Evolutionary conservation across 495 filamentous ascomycete genomes (phyloP).

Genomic region (Xanthoparmelia taractica): DNA sequence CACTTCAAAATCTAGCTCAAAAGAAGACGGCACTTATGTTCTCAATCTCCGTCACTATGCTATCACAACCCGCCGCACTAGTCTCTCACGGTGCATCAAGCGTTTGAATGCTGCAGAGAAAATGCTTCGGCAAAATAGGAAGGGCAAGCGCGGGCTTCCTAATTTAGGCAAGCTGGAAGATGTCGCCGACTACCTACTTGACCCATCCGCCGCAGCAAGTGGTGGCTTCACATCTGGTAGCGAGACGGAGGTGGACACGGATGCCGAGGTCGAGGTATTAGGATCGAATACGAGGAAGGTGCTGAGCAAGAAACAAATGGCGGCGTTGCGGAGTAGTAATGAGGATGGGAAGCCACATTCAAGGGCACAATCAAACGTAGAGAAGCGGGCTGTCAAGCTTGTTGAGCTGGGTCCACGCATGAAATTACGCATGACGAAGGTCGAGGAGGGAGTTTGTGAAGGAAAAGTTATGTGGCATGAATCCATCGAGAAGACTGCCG

Average conservation of each 20-base stretch:
- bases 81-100: conserved; percentile 72
- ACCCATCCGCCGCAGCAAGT: conserved; percentile 63
- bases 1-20: conserved; percentile 32
- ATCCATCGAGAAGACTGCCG: conserved; percentile 71
- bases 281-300: conserved; percentile 63
- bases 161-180: conserved; percentile 87
- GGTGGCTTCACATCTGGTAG: conserved; percentile 84
- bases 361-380: conserved; percentile 39
- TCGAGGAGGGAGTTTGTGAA: conserved; percentile 86
- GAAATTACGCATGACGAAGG: conserved; percentile 83
- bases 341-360: conserved; percentile 34
- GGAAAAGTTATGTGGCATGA: conserved; percentile 98
- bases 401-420: conserved; percentile 88
- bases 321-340: conserved; percentile 40
- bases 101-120: conserved; percentile 85
- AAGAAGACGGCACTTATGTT: conserved; percentile 64
- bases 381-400: conserved; percentile 83
- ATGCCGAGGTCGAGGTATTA: conserved; percentile 89
- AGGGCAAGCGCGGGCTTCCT: conserved; percentile 59
- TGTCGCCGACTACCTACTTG: conserved; percentile 90
- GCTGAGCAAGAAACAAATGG: conserved; percentile 55
- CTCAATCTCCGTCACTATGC: conserved; percentile 90
- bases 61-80: conserved; percentile 80
- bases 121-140: conserved; percentile 48
- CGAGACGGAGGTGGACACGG: conserved; percentile 86